A percentile compares a stretch with the other conserved stretches of the same genome.
phyloP scores from a whole-genome alignment of 2,329 filamentous ascomycete genomes.

The Pseudogymnoascus pannorum region DNA sequence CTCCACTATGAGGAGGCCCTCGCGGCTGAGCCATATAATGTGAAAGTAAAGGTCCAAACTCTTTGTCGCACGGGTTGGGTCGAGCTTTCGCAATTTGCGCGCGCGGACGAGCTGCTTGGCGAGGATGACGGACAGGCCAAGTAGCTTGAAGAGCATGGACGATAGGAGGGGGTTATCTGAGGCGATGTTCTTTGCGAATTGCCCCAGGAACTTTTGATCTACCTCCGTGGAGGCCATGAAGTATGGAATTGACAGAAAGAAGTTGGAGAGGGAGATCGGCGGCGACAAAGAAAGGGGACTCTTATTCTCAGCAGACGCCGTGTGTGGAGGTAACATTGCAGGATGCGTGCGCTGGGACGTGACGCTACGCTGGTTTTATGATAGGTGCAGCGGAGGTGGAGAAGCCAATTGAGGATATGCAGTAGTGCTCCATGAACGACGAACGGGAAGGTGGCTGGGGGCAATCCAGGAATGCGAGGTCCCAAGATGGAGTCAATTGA shows the following conservation, averaged over 20 bases:
- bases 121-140: slow-evolving; percentile 84
- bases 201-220: slow-evolving; percentile 93
- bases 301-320: not conserved
- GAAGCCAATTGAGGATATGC: slow-evolving; percentile 4
- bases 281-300: not conserved
- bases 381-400: slow-evolving; percentile 3
- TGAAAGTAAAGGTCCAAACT: slow-evolving; percentile 80
- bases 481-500: not conserved
- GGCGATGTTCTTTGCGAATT: slow-evolving; percentile 73
- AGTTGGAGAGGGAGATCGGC: slow-evolving; percentile 1
- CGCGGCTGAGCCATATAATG: slow-evolving; percentile 91
- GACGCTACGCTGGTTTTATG: slow-evolving; percentile 4
- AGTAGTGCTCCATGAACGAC: slow-evolving; percentile 2
- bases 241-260: slow-evolving; percentile 5
- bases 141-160: slow-evolving; percentile 78
- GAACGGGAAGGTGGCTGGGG: not conserved
- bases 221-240: slow-evolving; percentile 92
- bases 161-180: slow-evolving; percentile 72
- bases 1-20: slow-evolving; percentile 83
- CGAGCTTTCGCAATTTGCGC: slow-evolving; percentile 74
- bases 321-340: not conserved
- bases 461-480: not conserved
- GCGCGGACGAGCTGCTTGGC: slow-evolving; percentile 77
- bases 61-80: slow-evolving; percentile 68
- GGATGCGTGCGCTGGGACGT: slow-evolving; percentile 1